phyloP scores from a whole-genome alignment of 371 early-diverging fungal species.

The Apophysomyces variabilis region DNA sequence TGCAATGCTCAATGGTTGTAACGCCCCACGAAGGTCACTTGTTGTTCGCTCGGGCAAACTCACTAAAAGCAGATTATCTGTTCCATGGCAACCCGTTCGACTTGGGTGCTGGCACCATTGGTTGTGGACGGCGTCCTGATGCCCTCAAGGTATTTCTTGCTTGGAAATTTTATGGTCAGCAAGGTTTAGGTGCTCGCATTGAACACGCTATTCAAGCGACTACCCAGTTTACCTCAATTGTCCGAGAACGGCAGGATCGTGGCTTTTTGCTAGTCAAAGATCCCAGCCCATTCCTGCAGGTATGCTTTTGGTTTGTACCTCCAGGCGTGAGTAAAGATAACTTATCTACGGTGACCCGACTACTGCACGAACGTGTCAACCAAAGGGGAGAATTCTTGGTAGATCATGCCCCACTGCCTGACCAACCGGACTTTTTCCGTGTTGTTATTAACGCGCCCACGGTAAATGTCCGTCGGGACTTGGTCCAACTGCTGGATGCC shows the following conservation, averaged over 20 bases:
- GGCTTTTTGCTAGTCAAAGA: conserved; percentile 42
- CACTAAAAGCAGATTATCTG: conserved; percentile 72
- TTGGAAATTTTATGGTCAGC: conserved; percentile 79
- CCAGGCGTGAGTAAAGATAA: conserved; percentile 31
- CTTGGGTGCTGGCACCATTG: conserved; percentile 82
- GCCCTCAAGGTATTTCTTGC: conserved; percentile 83
- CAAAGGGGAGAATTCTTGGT: conserved; percentile 62
- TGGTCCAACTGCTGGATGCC: conserved; percentile 58
- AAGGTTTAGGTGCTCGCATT: conserved; percentile 57
- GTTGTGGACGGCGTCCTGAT: conserved; percentile 87
- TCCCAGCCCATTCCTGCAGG: conserved; percentile 55
- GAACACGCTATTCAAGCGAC: conserved; percentile 54
- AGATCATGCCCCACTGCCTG: conserved; percentile 66
- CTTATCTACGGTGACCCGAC: conserved; percentile 53
- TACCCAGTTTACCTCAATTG: conserved; percentile 36
- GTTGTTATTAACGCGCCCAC: conserved; percentile 75
- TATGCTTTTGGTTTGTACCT: conserved; percentile 77
- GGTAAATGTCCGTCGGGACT: conserved; percentile 55
- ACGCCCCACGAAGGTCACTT: conserved; percentile 55
- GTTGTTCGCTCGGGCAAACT: conserved; percentile 62
- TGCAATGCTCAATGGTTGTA: conserved; percentile 83
- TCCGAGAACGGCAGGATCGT: conserved; percentile 27
- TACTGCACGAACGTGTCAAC: conserved; percentile 57
- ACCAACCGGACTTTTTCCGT: conserved; percentile 71
- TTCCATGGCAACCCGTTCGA: conserved; percentile 79